Conservation (phyloP, 1,139 yeast genomes). For the Yamadazyma kanchanaburiensis region DNA sequence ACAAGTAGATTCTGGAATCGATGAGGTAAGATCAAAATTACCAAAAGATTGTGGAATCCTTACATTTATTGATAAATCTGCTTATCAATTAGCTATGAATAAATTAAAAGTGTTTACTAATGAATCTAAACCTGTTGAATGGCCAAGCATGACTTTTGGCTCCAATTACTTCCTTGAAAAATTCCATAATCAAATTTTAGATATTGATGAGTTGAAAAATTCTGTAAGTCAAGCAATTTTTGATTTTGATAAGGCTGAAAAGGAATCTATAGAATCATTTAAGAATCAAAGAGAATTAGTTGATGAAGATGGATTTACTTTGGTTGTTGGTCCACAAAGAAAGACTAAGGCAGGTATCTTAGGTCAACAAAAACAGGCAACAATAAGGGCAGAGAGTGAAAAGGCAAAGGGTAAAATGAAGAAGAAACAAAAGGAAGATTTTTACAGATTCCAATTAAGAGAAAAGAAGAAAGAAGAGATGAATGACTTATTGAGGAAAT, state of each 20-base stretch:
- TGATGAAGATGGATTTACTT: constrained; percentile 91
- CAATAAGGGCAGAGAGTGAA: constrained; percentile 37
- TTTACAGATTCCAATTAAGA: constrained; percentile 93
- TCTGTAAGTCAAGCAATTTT: constrained; percentile 58
- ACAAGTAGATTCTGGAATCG: constrained; percentile 8
- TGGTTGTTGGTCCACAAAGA: constrained; percentile 83
- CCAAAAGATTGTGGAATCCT: constrained; percentile 76
- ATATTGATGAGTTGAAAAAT: constrained; percentile 44
- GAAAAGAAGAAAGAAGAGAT: constrained; percentile 90
- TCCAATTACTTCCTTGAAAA: constrained; percentile 27
- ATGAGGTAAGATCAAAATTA: constrained; percentile 37
- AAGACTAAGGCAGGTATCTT: constrained; percentile 69
- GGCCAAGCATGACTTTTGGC: constrained; percentile 30
- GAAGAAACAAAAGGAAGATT: constrained; percentile 83
- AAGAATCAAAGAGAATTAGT: constrained; percentile 56
- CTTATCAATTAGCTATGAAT: constrained; percentile 62
- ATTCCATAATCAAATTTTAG: constrained; percentile 34
- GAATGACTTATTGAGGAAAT: constrained; percentile 78
- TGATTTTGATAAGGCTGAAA: constrained; percentile 72
- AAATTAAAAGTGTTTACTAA: constrained; percentile 51
- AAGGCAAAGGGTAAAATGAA: constrained; percentile 54
- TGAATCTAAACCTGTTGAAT: constrained; percentile 18
- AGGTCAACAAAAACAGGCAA: constrained; percentile 50
- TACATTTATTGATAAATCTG: constrained; percentile 71
- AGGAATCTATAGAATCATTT: constrained; percentile 57